Evolutionary conservation across 192 early-diverging fungal genomes (phyloP), one percentile per base, ranked within the genome.

Genomic region (Linnemannia elongata): DNA sequence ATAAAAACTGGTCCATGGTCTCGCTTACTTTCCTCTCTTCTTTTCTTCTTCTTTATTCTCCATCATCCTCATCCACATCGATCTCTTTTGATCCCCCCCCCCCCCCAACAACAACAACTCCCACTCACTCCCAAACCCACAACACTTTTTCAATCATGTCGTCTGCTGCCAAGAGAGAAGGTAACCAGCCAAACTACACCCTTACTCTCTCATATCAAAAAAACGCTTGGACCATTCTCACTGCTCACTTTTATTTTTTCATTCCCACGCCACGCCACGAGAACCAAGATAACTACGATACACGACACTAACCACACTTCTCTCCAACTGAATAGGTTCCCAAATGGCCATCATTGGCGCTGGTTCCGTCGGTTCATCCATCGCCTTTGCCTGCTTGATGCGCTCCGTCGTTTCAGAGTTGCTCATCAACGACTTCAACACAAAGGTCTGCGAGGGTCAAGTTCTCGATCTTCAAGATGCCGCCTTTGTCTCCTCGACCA

Each of bases 401-500:
- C 93, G 93, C 75, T 91, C 92, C 33, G 92, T 96, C 36, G 88
- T 92, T 5, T 95, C 94, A 13, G 94, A 95, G 79, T 90, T 96
- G 69, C 77, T 96, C 22, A 79, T 96, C 36, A 94, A 95, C 66
- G 96, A 96, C 80, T 90, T 94, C n/a, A 91, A 90, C 33, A 82
- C 89, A 8, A 93, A 96, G 79, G 89, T 90, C 30, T 95, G 93
- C 45, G 75, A 91, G 72, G 96, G 95, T 36, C 95, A 97, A 89
- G 94, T 94, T 1, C 89, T 96, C n/a, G 96, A 97, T 92, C 91
- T 97, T 30, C 91, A 92, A 74, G 96, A 97, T 78, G 94, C 95
- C 6, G 91, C 95, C 66, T 95, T 95, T 84, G 88, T 96, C 82
- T 89, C 92, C 73, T 91, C 91, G 39, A 94, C 94, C 33, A 84